Evolutionary conservation across 495 filamentous ascomycete species (phyloP).

Genomic region (Thermothielavioides terrestris): DNA sequence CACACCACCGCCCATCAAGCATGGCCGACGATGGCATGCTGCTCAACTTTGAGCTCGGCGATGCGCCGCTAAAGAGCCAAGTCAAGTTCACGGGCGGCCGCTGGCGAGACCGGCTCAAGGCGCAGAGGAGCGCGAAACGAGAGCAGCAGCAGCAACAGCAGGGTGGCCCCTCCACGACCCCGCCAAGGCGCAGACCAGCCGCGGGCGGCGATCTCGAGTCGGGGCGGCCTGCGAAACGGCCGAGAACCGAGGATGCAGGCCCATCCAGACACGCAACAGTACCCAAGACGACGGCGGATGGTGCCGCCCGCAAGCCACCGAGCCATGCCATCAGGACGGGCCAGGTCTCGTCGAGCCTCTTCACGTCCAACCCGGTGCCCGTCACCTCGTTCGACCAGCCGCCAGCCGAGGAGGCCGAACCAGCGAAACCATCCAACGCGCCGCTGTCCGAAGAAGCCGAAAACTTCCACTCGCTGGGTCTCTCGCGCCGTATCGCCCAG

Average conservation of each 20-base stretch:
- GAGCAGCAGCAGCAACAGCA: conserved; percentile 19
- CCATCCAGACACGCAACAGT: conserved; percentile 13
- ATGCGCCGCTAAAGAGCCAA: conserved; percentile 49
- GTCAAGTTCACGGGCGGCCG: conserved; percentile 75
- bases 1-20: conserved; percentile 4
- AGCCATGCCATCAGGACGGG: conserved; percentile 29
- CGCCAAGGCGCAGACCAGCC: conserved; percentile 7
- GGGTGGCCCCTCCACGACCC: background rate
- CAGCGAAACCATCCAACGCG: conserved; percentile 83
- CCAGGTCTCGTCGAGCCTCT: conserved; percentile 75
- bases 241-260: conserved; percentile 25
- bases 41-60: conserved; percentile 76
- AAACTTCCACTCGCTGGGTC: conserved; percentile 73
- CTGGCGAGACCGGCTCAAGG: conserved; percentile 80
- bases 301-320: conserved; percentile 11
- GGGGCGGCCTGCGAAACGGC: conserved; percentile 35
- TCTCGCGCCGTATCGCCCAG: conserved; percentile 67
- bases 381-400: conserved; percentile 46
- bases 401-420: conserved; percentile 34
- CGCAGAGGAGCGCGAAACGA: conserved; percentile 59
- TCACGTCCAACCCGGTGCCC: conserved; percentile 73
- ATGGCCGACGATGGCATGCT: conserved; percentile 97
- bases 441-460: conserved; percentile 73
- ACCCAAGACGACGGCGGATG: conserved; percentile 12
- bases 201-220: conserved; percentile 14